These are phyloP conservation scores for Blastobotrys raffinosifermentans DNA, from an alignment of 1,139 yeast genomes.

Conservation along the genomic window DNA sequence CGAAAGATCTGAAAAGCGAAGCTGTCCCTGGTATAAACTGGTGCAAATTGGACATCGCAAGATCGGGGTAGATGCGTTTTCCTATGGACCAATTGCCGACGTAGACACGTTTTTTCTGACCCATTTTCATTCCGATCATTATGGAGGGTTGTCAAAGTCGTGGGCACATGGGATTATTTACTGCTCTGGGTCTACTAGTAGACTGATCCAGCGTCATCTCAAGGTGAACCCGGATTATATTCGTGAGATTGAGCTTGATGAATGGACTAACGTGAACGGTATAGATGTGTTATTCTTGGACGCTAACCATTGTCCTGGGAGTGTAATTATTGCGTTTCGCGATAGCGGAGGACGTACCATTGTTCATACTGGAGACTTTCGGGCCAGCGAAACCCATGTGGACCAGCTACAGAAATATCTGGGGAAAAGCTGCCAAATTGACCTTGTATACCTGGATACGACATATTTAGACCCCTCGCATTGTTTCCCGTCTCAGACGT, in stretches of 20 bases:
- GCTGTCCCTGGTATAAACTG: constrained; percentile 34
- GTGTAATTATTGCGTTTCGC: constrained; percentile 71
- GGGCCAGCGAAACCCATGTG: constrained; percentile 47
- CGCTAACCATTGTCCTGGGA: constrained; percentile 97
- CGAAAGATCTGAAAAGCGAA: constrained; percentile 1
- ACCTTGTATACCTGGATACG: constrained; percentile 74
- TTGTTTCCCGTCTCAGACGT: constrained; percentile 69
- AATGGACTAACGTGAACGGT: constrained; percentile 36
- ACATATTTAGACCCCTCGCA: constrained; percentile 75
- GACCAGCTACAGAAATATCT: constrained; percentile 27
- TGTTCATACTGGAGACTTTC: constrained; percentile 89
- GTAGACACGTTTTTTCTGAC: constrained; percentile 32
- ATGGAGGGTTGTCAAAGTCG: constrained; percentile 71
- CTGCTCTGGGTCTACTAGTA: constrained; percentile 65
- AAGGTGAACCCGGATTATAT: constrained; percentile 52
- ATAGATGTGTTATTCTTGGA: constrained; percentile 60
- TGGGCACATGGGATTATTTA: constrained; percentile 70
- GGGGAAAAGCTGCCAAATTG: constrained; percentile 34
- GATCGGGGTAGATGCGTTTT: constrained; percentile 38
- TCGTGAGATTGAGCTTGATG: constrained; percentile 42
- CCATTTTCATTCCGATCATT: constrained; percentile 93
- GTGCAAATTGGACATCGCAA: constrained; percentile 25
- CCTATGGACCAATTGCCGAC: constrained; percentile 33
- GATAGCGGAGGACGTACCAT: constrained; percentile 36
- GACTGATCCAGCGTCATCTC: constrained; percentile 48